phyloP scores from a whole-genome alignment of 225 moss, liverwort and hornwort species.

The Asterella californica region DNA sequence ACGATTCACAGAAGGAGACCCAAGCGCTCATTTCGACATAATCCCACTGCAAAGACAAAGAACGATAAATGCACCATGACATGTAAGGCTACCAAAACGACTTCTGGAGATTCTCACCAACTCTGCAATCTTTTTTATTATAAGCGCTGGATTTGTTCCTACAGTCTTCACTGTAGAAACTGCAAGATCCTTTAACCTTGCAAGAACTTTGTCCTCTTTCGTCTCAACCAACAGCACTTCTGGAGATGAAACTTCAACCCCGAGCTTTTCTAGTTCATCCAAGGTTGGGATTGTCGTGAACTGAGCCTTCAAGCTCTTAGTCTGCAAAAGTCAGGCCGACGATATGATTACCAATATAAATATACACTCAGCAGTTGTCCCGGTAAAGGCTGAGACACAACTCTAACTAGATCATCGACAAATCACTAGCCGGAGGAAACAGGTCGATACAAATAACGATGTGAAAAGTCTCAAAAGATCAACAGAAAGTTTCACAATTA shows the following conservation, averaged over 20 bases:
- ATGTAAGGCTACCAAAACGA: not conserved
- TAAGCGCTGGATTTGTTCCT: constrained; percentile 61
- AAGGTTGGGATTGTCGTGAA: constrained; percentile 74
- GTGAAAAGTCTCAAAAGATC: not conserved
- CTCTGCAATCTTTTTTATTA: constrained; percentile 90
- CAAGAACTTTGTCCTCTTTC: constrained; percentile 62
- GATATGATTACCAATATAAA: not conserved
- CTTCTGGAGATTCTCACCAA: constrained; percentile 54
- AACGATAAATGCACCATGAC: too few relatives aligned
- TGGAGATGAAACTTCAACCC: constrained; percentile 49
- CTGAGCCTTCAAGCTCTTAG: constrained; percentile 64
- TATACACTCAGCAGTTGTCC: not conserved
- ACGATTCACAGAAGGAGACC: not conserved
- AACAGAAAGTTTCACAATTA: not conserved
- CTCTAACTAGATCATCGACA: too few relatives aligned
- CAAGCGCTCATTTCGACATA: too few relatives aligned
- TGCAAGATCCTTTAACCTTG: constrained; percentile 67
- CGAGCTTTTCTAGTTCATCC: constrained; percentile 62
- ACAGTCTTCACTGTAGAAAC: constrained; percentile 63
- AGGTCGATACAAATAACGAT: not conserved
- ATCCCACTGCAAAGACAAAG: too few relatives aligned
- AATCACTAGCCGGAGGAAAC: not conserved
- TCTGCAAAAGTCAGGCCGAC: constrained; percentile 43
- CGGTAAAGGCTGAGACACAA: not conserved
- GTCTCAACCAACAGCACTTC: constrained; percentile 85